Base-by-base conservation (phyloP, 2,329 filamentous ascomycete species). In the Emmonsiellopsis sp. region DNA sequence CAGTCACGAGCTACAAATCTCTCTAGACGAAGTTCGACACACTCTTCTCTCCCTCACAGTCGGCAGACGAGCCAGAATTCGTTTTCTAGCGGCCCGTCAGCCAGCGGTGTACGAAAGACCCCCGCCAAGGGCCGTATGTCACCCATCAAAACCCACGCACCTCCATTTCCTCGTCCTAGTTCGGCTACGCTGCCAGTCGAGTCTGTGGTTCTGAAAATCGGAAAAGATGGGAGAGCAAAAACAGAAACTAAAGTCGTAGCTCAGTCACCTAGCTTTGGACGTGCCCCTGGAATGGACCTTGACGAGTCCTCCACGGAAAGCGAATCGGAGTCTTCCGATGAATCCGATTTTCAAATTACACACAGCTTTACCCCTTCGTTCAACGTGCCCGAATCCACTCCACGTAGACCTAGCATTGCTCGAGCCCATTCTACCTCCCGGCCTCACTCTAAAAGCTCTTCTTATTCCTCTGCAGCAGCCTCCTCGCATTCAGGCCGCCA, bases 161-260 rank as follows among this genome's bases (percentile, higher is more conserved):
- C 68, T 46, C 59, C 61, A 8, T 62, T 67, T 31, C 53, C 62
- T n/a, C 65, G 68, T 30, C 60, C 69, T 6, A 65, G 61, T 53
- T 69, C 70, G 7, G 54, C 62, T 13, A 56, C 63, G 7, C 45
- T 70, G 30, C 64, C 69, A 37, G 70, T 72, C 20, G 67, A 67
- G 35, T 74, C 73, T 6, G 62, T 77, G 15, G 67, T 75, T 5
- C 64, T 77, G 20, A 71, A 68, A n/a, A 75, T 77, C 56, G 74
- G 74, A 54, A 69, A 71, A 48, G 73, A 76, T 58, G 74, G 75
- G 11, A 65, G 74, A 53, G 75, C 75, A 31, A 76, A 73, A 61
- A 71, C 74, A 4, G 71, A 74, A 54, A 71, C 73, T 63, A 68
- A 70, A 52, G 56, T 70, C 6, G 60, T 71, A 13, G 57, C 63